A percentile compares a stretch with the other conserved stretches of the same genome.
phyloP scores from a whole-genome alignment of 352 stramenopile species.

The Phytophthora hibernalis region DNA sequence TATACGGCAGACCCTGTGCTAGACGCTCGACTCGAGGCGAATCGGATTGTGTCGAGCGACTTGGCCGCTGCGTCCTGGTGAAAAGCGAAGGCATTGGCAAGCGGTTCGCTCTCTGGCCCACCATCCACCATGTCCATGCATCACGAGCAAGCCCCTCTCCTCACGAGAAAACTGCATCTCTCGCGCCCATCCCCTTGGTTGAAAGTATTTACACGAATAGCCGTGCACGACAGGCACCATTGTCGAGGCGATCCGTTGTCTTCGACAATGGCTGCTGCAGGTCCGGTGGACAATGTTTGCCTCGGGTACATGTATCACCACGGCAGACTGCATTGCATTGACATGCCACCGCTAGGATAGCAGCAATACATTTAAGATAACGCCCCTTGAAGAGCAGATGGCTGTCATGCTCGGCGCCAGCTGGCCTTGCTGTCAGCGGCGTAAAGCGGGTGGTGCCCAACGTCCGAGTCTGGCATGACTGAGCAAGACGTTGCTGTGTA shows the following conservation, averaged over 20 bases:
- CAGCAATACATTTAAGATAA: constrained; percentile 1
- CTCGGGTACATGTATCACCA: too few species aligned
- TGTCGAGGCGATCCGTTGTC: background rate
- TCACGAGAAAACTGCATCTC: constrained; percentile 41
- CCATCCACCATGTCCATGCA: constrained; percentile 35
- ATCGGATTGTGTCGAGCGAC: constrained; percentile 37
- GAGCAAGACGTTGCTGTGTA: too few species aligned
- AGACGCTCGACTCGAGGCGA: constrained; percentile 24
- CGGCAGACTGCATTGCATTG: too few species aligned
- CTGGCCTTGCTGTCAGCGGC: background rate
- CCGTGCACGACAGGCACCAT: background rate
- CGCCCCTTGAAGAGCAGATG: constrained; percentile 8
- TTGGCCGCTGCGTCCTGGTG: constrained; percentile 16
- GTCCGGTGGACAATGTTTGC: too few species aligned
- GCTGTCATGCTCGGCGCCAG: background rate
- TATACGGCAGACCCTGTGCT: background rate
- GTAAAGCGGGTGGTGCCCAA: constrained; percentile 1
- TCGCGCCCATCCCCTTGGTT: constrained; percentile 20
- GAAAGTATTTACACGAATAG: constrained; percentile 32
- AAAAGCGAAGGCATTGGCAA: constrained; percentile 20
- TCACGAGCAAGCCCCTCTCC: constrained; percentile 13
- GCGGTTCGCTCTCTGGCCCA: constrained; percentile 6
- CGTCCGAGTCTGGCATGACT: background rate
- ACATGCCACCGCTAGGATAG: too few species aligned
- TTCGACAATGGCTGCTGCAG: too few species aligned